Evolutionary conservation across 371 early-diverging fungal genomes (phyloP).

Genomic region (Syncephalastrum monosporum): DNA sequence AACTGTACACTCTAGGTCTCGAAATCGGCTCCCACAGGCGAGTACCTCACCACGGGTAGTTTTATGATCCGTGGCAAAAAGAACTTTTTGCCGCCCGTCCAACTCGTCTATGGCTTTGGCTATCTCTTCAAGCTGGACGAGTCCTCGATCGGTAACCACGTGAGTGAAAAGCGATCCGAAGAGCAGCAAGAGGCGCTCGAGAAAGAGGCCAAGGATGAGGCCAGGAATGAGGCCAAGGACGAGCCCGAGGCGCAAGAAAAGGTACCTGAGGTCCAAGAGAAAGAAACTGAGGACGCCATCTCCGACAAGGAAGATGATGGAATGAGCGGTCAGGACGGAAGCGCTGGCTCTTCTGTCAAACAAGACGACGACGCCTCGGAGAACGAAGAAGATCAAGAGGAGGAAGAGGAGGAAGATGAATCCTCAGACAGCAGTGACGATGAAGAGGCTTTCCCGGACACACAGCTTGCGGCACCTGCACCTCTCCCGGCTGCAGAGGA

Average conservation of each 20-base stretch:
- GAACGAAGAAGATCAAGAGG: constrained; percentile 4
- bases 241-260: not conserved
- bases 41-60: constrained; percentile 92
- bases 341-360: not conserved
- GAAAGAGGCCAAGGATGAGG: constrained; percentile 11
- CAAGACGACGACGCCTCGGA: not conserved
- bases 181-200: constrained; percentile 17
- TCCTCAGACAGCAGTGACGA: constrained; percentile 38
- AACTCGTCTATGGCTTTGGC: constrained; percentile 97
- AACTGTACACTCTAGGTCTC: constrained; percentile 54
- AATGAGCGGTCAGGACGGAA: not conserved
- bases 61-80: constrained; percentile 99
- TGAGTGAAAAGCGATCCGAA: constrained; percentile 43
- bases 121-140: constrained; percentile 90
- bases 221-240: constrained; percentile 8
- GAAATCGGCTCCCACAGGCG: constrained; percentile 97
- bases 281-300: not conserved
- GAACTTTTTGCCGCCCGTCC: constrained; percentile 92
- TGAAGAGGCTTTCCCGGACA: constrained; percentile 59
- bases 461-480: constrained; percentile 39
- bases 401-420: constrained; percentile 21
- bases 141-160: constrained; percentile 69
- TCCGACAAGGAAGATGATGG: no score
- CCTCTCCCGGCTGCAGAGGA: constrained; percentile 6
- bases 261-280: not conserved